Evolutionary conservation across 306 rosid genomes (phyloP).

Genomic region (Chamaecrista fasciculata): DNA sequence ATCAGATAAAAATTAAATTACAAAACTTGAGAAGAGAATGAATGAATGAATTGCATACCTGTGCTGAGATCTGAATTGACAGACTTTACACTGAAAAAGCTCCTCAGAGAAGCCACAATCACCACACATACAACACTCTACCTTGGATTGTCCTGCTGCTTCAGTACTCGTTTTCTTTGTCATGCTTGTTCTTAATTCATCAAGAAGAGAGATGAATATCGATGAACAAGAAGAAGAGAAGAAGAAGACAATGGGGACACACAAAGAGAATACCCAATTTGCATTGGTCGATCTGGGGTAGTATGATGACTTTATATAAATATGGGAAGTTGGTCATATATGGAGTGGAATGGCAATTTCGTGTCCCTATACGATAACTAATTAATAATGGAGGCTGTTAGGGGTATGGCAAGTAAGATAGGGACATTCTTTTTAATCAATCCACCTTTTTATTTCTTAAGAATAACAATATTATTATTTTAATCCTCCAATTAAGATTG

Average conservation of each 20-base stretch:
- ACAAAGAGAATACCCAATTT: constrained; percentile 8
- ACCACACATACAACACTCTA: constrained; percentile 98
- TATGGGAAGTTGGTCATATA: constrained; percentile 34
- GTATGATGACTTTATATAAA: neutral
- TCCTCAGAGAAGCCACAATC: constrained; percentile 84
- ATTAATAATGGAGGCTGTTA: constrained; percentile 25
- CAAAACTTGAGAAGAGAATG: too few relatives aligned
- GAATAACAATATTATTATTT: too few relatives aligned
- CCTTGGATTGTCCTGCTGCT: constrained; percentile 24
- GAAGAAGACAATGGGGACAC: constrained; percentile 34
- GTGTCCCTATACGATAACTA: neutral
- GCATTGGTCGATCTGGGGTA: neutral
- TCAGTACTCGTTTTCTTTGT: constrained; percentile 38
- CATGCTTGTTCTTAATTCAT: constrained; percentile 47
- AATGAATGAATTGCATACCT: constrained; percentile 36
- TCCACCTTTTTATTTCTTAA: too few relatives aligned
- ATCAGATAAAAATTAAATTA: neutral
- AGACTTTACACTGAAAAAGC: constrained; percentile 77
- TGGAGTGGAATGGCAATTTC: constrained; percentile 23
- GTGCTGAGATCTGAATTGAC: constrained; percentile 98
- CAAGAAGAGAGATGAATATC: constrained; percentile 27
- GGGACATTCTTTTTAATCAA: constrained; percentile 26
- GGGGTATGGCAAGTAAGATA: constrained; percentile 22
- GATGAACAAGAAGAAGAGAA: too few relatives aligned
- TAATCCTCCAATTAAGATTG: too few relatives aligned